Evolutionary conservation across 164 flowering plant species (phyloP).

Genomic region (Vitis amurensis): DNA sequence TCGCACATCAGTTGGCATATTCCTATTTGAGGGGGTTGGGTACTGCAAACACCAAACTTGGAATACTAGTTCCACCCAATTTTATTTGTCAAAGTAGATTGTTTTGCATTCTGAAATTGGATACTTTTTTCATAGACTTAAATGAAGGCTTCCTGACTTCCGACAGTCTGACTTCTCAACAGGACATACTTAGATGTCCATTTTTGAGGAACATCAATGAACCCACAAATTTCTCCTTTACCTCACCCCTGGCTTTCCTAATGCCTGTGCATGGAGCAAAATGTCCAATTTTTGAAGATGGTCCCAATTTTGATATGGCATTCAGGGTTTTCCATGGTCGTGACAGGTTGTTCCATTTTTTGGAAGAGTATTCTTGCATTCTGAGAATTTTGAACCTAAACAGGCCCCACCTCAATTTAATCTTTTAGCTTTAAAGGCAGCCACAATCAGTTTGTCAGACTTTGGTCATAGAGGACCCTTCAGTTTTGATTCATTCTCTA

Average conservation of each 20-base stretch:
- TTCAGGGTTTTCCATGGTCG: conserved; percentile 92
- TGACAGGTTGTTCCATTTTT: conserved; percentile 97
- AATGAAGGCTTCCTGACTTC: conserved; percentile 21
- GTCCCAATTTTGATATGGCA: conserved; percentile 89
- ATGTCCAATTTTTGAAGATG: conserved; percentile 97
- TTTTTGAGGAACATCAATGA: conserved; percentile 88
- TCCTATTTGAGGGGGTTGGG: too few relatives aligned
- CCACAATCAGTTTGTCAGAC: conserved; percentile 86
- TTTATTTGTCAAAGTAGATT: not conserved
- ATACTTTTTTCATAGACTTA: conserved; percentile 46
- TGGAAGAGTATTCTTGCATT: conserved; percentile 39
- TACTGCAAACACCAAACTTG: too few relatives aligned
- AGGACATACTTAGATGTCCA: conserved; percentile 55
- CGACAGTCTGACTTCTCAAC: conserved; percentile 5
- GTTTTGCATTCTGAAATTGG: conserved; percentile 37
- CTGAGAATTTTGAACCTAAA: conserved; percentile 37
- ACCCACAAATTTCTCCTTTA: conserved; percentile 78
- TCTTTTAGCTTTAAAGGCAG: conserved; percentile 93
- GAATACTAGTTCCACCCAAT: too few relatives aligned
- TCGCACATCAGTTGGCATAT: too few relatives aligned
- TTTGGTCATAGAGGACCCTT: conserved; percentile 92
- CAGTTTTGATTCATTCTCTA: conserved; percentile 69
- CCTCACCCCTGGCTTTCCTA: conserved; percentile 56
- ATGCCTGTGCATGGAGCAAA: conserved; percentile 31
- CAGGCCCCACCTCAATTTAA: conserved; percentile 55